Conservation (phyloP, 208 protist genomes). For the Strigomonas culicis region DNA sequence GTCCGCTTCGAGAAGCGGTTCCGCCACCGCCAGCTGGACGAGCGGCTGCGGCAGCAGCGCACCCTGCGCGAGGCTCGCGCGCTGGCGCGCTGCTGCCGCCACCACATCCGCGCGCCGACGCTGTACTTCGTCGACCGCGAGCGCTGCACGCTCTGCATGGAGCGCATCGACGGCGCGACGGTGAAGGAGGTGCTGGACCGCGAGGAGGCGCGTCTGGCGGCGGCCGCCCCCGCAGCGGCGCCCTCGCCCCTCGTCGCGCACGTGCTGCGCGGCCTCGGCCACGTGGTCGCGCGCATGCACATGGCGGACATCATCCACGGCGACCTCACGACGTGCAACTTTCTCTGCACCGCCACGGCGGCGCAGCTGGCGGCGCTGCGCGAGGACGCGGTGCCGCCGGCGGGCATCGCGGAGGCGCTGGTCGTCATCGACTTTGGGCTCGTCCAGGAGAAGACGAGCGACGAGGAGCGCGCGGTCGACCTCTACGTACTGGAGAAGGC, state of each 20-base stretch:
- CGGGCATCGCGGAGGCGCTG: slow-evolving; percentile 13
- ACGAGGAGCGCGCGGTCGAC: slow-evolving; percentile 98
- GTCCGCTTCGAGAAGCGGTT: slow-evolving; percentile 76
- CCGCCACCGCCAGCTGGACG: slow-evolving; percentile 69
- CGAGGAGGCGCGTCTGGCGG: slow-evolving; percentile 15
- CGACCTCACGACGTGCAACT: slow-evolving; percentile 98
- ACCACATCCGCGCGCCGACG: slow-evolving; percentile 57
- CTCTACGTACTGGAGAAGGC: slow-evolving; percentile 98
- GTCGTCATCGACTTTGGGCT: slow-evolving; percentile 98
- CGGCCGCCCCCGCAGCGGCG: neutral
- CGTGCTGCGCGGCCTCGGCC: slow-evolving; percentile 80
- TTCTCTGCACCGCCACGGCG: slow-evolving; percentile 49
- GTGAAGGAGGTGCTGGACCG: slow-evolving; percentile 61
- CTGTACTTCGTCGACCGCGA: slow-evolving; percentile 57
- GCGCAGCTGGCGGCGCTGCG: neutral
- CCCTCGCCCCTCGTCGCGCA: slow-evolving; percentile 23
- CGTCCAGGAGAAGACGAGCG: slow-evolving; percentile 71
- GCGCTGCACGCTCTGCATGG: slow-evolving; percentile 70
- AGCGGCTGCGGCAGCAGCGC: slow-evolving; percentile 72
- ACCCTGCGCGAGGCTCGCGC: slow-evolving; percentile 67
- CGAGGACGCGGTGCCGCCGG: neutral
- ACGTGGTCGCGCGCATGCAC: slow-evolving; percentile 89
- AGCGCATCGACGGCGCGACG: slow-evolving; percentile 63
- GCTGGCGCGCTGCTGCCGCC: slow-evolving; percentile 53
- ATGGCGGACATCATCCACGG: slow-evolving; percentile 93